phyloP scores from a whole-genome alignment of 345 rosid species.

The Camelina laxa region DNA sequence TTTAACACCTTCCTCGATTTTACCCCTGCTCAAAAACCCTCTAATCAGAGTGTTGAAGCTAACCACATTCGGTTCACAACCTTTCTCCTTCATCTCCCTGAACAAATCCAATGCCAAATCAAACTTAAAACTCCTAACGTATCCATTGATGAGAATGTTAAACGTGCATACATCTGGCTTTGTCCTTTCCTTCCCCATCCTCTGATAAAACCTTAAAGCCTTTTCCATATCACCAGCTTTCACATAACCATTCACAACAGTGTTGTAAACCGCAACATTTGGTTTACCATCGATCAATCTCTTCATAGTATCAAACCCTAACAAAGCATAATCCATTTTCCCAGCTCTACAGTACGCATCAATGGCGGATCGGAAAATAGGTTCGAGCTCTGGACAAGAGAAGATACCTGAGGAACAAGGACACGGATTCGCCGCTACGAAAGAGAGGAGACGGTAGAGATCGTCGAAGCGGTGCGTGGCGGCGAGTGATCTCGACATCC shows the following conservation, averaged over 20 bases:
- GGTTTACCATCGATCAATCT: conserved; percentile 78
- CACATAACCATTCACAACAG: conserved; percentile 70
- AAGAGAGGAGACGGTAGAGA: conserved; percentile 62
- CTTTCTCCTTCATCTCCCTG: conserved; percentile 73
- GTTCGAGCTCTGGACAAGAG: conserved; percentile 75
- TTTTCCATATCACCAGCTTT: conserved; percentile 57
- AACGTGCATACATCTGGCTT: conserved; percentile 77
- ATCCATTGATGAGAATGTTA: conserved; percentile 74
- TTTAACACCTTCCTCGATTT: conserved; percentile 64
- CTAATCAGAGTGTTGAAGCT: conserved; percentile 82
- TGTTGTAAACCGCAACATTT: conserved; percentile 58
- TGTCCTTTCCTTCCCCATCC: conserved; percentile 67
- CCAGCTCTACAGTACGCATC: conserved; percentile 64
- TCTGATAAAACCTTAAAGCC: conserved; percentile 58
- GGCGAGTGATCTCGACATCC: conserved; percentile 77
- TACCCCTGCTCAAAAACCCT: conserved; percentile 66
- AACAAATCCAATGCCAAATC: conserved; percentile 69
- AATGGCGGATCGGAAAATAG: conserved; percentile 59
- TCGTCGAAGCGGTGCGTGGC: conserved; percentile 63
- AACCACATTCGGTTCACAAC: conserved; percentile 78
- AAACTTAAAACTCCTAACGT: conserved; percentile 58
- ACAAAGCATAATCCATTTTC: conserved; percentile 59
- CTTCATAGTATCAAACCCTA: conserved; percentile 68
- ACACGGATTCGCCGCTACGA: conserved; percentile 66
- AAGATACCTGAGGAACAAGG: conserved; percentile 90